Evolutionary conservation across 768 basidiomycete genomes (phyloP), one percentile per base, ranked within the genome.

Genomic region (Lentinus brumalis): DNA sequence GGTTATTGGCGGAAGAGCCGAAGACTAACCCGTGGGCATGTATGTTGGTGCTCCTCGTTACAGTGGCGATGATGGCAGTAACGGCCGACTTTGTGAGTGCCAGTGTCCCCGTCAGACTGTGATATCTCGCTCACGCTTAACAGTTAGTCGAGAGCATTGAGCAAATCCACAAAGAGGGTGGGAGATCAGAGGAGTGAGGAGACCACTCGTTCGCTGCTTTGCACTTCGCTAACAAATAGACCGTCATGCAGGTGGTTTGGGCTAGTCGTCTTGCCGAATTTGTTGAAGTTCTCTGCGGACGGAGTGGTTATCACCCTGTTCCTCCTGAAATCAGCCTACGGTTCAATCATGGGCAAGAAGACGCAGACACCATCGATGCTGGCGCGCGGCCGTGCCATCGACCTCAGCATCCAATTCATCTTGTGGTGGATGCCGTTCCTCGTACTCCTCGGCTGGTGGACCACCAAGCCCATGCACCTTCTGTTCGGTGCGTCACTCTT

Each of bases 391-490:
- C 80, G 84, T n/a, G 84, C 88, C 3, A 91, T 92, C 60, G 90
- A 92, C 70, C 77, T 90, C 39, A 86, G 86, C 67, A 89, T 91
- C 56, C 90, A 92, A 65, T 91, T 92, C 71, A 79, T 79, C 14
- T 76, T 91, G 15, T 89, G 89, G 72, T 92, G 90, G 90, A 86
- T 86, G 81, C 89, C 90, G 0, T 78, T 89, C 64, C 69, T 91
- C 35, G 81, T 87, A 2, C 68, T 92, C 32, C 73, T 91, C 30
- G 86, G 81, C 0, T 92, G 90, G 90, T 86, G 84, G 82, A 76
- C 76, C 3, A 67, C 74, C 44, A 85, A 78, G 67, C 88, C 89
- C 0, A 72, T 91, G 70, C 75, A 78, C 11, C 71, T 91, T 18
- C 76, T 91, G 38, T 92, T 92, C 65, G 89, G 89, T 89, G 78